Evolutionary conservation across 495 filamentous ascomycete genomes (phyloP), one percentile per base, ranked within the genome.

Genomic region (Trichoderma asperelloides): DNA sequence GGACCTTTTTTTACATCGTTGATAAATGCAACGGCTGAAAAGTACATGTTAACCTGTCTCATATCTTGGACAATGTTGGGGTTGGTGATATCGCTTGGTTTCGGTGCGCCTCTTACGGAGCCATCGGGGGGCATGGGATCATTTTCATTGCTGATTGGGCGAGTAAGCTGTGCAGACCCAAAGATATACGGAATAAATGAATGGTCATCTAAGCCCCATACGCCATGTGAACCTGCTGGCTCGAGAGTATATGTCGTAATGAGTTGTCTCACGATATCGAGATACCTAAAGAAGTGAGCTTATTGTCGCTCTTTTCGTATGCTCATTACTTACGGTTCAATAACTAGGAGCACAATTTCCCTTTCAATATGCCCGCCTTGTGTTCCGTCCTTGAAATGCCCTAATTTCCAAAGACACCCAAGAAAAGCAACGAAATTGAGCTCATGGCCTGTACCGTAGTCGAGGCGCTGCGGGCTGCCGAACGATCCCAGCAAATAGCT

Each of bases 171-270:
- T 9, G 93, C 90, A 2, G 93, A 96, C 13, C 95, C 95, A 73
- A 97, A 95, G 63, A 99, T 88, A 79, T 98, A 99, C 0, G 95
- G 91, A n/a, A 95, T 78, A 78, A 98, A 98, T 45, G 87, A 92
- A 77, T 99, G 96, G 79, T 99, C 95, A 75, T 99, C 95, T 47
- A 99, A 79, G 43, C 93, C 93, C 93, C 93, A 97, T 62, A 97
- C 93, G 21, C 93, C 93, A 74, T 97, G 93, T 49, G 92, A 96
- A 21, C 93, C 95, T 9, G 95, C 95, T 0, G 95, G 95, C 74
- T 99, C 95, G 25, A 99, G 89, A 43, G 91, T 97, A 75, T 98
- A 99, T 21, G 91, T 93, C 37, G 89, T 82, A 70, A 98, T 94
- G 23, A 99, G 80, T 27, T 85, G 86, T 40, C 95, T 90, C 70